Evolutionary conservation across 2,329 filamentous ascomycete species (phyloP), one percentile per base, ranked within the genome.

Genomic region (Blumeria graminis): DNA sequence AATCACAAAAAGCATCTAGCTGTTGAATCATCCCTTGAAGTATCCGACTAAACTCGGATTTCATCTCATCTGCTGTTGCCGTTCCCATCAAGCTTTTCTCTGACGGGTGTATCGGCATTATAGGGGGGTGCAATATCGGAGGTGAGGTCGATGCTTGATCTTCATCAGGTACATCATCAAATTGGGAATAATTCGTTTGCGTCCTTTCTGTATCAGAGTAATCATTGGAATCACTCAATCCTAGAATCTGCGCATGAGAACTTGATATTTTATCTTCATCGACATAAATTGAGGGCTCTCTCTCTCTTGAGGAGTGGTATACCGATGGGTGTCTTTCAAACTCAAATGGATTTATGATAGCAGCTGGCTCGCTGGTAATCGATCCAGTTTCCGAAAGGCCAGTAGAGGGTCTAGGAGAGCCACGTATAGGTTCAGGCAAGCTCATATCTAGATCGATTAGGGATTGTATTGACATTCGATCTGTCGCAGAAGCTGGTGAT

Each of bases 301-400:
- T 56, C 16, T 51, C 57, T 38, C 54, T 51, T 11, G 68, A 36
- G 45, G 69, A 62, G 51, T 65, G 69, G 59, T 78, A 77, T 1
- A 79, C 67, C 0, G 77, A 80, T 1, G 76, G 70, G 61, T 81
- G 78, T n/a, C 75, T 73, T 64, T 82, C 79, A 3, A 82, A 70
- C 56, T 81, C 76, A 57, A 82, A 82, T 0, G 78, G 77, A 61
- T 78, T 77, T 1, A 70, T 72, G 11, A 72, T 70, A 32, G 75
- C 73, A 35, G 75, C 65, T 57, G 80, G 75, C 0, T 77, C 61
- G 55, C 77, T 77, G 7, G 72, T 71, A 10, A 79, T 69, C 0
- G 78, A 81, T 63, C 60, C 61, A 14, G 59, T 60, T 57, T 65
- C 65, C 5, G 64, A 66, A 43, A 61, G 61, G 7, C 64, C 63